Base-by-base conservation (phyloP, 1,284 basidiomycete species). In the Boletus sp. region DNA sequence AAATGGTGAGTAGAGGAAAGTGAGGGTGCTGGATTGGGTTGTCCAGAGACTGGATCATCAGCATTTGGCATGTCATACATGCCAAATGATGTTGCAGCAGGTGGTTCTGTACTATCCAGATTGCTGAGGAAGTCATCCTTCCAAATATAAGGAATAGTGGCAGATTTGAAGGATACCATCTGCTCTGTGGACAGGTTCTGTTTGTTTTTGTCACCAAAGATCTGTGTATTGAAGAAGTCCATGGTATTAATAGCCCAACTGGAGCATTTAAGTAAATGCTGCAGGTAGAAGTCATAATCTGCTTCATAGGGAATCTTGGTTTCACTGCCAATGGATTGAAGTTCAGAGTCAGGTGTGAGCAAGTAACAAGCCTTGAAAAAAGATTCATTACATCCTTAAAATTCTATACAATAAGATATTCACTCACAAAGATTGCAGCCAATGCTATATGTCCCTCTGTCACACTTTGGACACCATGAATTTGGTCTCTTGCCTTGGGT, bases 211-310 rank as follows among this genome's bases (percentile, higher is more conserved):
- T 27, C 25, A 46, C 25, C 25, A 7, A 46, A 46, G 17, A 46
- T 25, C 44, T 14, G 25, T 17, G 25, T 46, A 16, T 46, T 46
- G 44, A 46, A 46, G 23, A 46, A 25, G 23, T 25, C 14, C 13
- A 46, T 46, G 6, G 23, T 46, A 8, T 16, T 16, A 17, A 46
- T 46, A 25, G 44, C 25, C 44, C 44, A 46, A 0, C 6, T 46
- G 44, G 44, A 46, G 3, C 17, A 25, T 27, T 27, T 46, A 27
- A 25, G 16, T 4, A 46, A 25, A 46, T 16, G 13, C 27, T 46
- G 44, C 9, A 46, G 25, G 27, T 46, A 46, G 19, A 64, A 63
- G 30, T 64, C 10, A 1, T 55, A 64, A n/a, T 64, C 56, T 0
- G 1, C 47, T 44, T 63, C 11, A 13, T 64, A 64, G 2, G 33